Conservation (phyloP, 176 grass and related monocot genomes). For the Dendrocalamus sinicus region DNA sequence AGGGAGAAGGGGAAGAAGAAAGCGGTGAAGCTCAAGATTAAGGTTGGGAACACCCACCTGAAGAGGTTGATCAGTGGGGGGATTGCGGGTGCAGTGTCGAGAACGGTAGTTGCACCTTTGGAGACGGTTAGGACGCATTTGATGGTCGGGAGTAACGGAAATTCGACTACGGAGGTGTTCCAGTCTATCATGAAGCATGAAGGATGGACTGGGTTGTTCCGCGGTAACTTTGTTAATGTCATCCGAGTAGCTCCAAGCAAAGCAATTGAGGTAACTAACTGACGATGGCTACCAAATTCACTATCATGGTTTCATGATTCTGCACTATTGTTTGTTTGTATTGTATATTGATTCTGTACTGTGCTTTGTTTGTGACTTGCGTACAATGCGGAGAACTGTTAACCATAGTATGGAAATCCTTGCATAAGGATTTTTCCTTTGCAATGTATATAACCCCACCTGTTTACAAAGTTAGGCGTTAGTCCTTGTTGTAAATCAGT, state of each 20-base stretch:
- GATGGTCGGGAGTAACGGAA: constrained; percentile 91
- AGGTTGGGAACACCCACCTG: constrained; percentile 67
- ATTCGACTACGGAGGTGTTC: constrained; percentile 67
- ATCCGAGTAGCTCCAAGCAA: constrained; percentile 89
- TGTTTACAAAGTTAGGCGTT: background rate
- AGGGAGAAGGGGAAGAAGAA: constrained; percentile 54
- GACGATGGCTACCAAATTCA: background rate
- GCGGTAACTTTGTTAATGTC: constrained; percentile 92
- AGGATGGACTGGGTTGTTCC: constrained; percentile 84
- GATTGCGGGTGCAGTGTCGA: constrained; percentile 70
- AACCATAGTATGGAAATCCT: constrained; percentile 10
- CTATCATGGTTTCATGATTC: background rate
- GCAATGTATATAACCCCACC: background rate
- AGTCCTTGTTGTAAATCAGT: background rate
- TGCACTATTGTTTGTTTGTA: background rate
- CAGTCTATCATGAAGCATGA: constrained; percentile 75
- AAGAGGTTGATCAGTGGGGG: constrained; percentile 80
- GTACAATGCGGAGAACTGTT: background rate
- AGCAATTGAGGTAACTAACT: constrained; percentile 78
- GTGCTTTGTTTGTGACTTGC: background rate
- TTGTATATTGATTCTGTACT: background rate
- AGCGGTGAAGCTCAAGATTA: constrained; percentile 54
- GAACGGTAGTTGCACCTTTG: constrained; percentile 74
- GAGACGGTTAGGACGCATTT: constrained; percentile 90
- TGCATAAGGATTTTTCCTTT: background rate